Conservation (phyloP, 169 alveolate genomes). For the Fabrea salina region DNA sequence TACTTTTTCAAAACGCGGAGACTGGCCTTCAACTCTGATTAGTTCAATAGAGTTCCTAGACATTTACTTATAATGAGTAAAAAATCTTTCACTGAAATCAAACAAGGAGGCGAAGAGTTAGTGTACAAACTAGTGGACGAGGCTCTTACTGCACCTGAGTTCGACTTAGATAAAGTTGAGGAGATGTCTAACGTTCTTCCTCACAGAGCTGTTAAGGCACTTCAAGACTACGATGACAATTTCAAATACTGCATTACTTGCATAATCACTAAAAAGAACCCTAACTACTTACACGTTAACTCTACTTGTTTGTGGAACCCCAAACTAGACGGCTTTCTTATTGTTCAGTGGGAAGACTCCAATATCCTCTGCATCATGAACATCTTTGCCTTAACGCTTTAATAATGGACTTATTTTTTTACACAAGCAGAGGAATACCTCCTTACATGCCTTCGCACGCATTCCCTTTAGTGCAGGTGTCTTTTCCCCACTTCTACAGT, state of each 20-base stretch:
- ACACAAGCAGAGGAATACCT: conserved; percentile 29
- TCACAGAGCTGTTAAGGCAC: neutral
- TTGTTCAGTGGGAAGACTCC: neutral
- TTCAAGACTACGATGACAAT: neutral
- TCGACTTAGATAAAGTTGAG: neutral
- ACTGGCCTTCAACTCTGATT: too few species aligned
- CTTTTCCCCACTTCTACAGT: conserved; percentile 3
- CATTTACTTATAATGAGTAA: too few species aligned
- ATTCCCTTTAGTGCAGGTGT: neutral
- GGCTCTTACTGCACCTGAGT: neutral
- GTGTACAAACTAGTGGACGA: neutral
- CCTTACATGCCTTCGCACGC: neutral
- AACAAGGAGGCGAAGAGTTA: neutral
- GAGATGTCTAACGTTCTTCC: neutral
- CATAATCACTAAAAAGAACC: neutral
- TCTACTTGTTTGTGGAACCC: conserved; percentile 31
- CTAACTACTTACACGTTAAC: conserved; percentile 14
- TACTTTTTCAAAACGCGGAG: too few species aligned
- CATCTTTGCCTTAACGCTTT: conserved; percentile 19
- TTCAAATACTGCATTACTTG: conserved; percentile 30
- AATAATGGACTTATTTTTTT: conserved; percentile 29
- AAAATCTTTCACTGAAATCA: too few species aligned
- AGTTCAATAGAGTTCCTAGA: too few species aligned
- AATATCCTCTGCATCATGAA: neutral
- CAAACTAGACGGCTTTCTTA: neutral